phyloP scores from a whole-genome alignment of 441 rosid genomes.

The Gossypium laxum region DNA sequence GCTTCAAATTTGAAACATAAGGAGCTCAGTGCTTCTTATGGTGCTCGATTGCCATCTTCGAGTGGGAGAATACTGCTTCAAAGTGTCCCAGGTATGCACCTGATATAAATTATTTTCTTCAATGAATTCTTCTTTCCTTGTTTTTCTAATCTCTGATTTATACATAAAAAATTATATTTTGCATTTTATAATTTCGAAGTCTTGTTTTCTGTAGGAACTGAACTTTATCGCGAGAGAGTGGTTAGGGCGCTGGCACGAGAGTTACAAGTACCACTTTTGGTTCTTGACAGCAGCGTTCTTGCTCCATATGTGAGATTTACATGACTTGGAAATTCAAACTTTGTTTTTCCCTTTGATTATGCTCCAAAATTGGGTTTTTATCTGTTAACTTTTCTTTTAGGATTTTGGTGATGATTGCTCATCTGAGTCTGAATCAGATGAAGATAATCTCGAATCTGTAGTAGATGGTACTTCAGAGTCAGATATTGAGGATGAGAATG shows the following conservation, averaged over 20 bases:
- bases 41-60: constrained; percentile 68
- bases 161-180: constrained; percentile 7
- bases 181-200: constrained; percentile 9
- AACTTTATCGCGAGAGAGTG: constrained; percentile 84
- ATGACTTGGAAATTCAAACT: constrained; percentile 6
- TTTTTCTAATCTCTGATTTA: not conserved
- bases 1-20: constrained; percentile 72
- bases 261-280: constrained; percentile 70
- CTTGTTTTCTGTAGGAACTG: constrained; percentile 51
- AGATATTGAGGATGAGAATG: constrained; percentile 72
- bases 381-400: constrained; percentile 33
- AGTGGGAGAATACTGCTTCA: constrained; percentile 85
- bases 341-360: constrained; percentile 7
- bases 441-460: constrained; percentile 42
- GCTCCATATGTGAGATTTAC: constrained; percentile 77
- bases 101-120: not conserved
- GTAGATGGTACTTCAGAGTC: constrained; percentile 71
- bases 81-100: constrained; percentile 69
- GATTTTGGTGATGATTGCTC: constrained; percentile 62
- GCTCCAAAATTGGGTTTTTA: constrained; percentile 7
- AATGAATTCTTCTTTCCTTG: not conserved
- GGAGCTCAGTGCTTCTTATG: constrained; percentile 39
- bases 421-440: constrained; percentile 61
- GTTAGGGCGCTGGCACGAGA: constrained; percentile 86
- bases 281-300: constrained; percentile 82